Conservation (phyloP, 2,329 filamentous ascomycete species). For the Calonectria honghensis region DNA sequence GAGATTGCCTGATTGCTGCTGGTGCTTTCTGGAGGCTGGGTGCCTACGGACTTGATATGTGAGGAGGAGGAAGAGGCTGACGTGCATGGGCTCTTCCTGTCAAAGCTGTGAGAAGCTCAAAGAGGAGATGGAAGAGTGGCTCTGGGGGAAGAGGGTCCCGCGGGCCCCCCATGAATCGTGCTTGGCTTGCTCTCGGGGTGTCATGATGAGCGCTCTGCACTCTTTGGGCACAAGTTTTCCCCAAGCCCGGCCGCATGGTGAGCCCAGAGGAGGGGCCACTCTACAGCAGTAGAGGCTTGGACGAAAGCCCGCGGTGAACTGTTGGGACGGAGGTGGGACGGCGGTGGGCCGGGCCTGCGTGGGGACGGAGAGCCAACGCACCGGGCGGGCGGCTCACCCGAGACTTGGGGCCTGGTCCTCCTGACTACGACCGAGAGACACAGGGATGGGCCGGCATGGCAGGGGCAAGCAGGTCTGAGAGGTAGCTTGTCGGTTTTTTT, state of each 20-base stretch:
- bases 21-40: not conserved
- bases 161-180: slow-evolving; percentile 8
- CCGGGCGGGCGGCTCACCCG: slow-evolving; percentile 46
- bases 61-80: slow-evolving; percentile 42
- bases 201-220: slow-evolving; percentile 12
- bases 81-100: slow-evolving; percentile 49
- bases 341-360: slow-evolving; percentile 43
- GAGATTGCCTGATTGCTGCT: not conserved
- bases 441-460: slow-evolving; percentile 27
- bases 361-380: slow-evolving; percentile 53
- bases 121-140: slow-evolving; percentile 42
- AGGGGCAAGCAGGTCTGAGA: slow-evolving; percentile 6
- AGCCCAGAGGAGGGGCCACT: not conserved
- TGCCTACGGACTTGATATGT: slow-evolving; percentile 39
- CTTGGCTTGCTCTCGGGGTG: slow-evolving; percentile 34
- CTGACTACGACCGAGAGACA: slow-evolving; percentile 40
- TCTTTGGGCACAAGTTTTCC: slow-evolving; percentile 23
- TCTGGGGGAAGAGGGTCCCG: slow-evolving; percentile 42
- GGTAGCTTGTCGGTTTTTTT: not conserved
- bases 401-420: slow-evolving; percentile 36
- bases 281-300: not conserved
- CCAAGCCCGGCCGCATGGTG: slow-evolving; percentile 17
- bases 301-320: slow-evolving; percentile 45
- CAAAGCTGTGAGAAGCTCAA: slow-evolving; percentile 45
- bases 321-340: slow-evolving; percentile 49